Evolutionary conservation across 2,329 filamentous ascomycete species (phyloP).

Genomic region (Botrytis fragariae): DNA sequence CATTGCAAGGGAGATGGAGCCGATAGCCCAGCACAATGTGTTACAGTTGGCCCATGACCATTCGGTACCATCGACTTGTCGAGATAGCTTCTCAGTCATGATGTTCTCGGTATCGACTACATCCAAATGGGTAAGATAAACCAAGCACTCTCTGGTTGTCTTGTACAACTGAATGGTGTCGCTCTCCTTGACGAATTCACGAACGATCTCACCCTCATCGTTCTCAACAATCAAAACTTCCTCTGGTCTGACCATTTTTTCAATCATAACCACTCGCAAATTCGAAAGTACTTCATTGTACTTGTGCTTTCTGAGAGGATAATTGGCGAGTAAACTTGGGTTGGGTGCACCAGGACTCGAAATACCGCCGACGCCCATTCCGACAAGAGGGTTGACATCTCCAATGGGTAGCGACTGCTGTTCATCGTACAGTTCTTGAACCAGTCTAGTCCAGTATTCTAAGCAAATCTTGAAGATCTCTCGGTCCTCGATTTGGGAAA

Average conservation of each 20-base stretch:
- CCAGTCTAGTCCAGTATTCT: constrained; percentile 98
- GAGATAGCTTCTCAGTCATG: constrained; percentile 97
- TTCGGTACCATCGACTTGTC: constrained; percentile 90
- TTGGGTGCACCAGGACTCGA: constrained; percentile 82
- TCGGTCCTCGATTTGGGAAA: constrained; percentile 96
- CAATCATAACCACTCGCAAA: constrained; percentile 95
- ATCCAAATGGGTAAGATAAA: constrained; percentile 95
- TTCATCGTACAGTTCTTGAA: constrained; percentile 97
- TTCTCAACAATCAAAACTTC: constrained; percentile 99
- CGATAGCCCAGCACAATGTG: constrained; percentile 98
- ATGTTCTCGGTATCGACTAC: constrained; percentile 97
- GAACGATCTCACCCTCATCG: constrained; percentile 97
- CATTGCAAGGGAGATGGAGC: constrained; percentile 97
- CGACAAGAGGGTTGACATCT: constrained; percentile 85
- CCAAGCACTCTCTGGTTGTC: constrained; percentile 93
- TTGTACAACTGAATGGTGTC: constrained; percentile 99
- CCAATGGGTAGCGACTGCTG: constrained; percentile 96
- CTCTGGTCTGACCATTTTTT: constrained; percentile 98
- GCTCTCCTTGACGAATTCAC: constrained; percentile 98
- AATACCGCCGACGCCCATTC: constrained; percentile 67
- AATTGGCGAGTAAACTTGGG: constrained; percentile 79
- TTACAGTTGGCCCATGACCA: constrained; percentile 99
- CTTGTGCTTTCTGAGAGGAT: constrained; percentile 95
- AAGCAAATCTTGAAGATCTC: constrained; percentile 99
- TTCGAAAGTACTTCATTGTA: constrained; percentile 94